Evolutionary conservation across 1,284 basidiomycete species (phyloP).

Genomic region (Quambalaria eucalypti): DNA sequence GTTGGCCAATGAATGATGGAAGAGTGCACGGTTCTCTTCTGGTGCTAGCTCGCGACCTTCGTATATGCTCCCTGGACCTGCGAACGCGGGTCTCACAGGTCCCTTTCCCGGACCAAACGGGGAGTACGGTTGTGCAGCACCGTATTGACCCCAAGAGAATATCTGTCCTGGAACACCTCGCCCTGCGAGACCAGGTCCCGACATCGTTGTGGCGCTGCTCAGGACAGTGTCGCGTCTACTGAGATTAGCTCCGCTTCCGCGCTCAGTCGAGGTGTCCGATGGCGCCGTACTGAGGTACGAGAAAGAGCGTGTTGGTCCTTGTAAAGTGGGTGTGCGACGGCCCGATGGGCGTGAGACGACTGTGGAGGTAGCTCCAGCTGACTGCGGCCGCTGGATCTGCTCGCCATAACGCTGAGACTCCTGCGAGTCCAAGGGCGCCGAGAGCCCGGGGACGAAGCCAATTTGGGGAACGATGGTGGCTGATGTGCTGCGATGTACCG

Average conservation of each 20-base stretch:
- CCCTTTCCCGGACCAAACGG: conserved; percentile 10
- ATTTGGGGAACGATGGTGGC: conserved; percentile 23
- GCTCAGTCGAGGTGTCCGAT: neutral
- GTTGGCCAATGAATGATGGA: conserved; percentile 12
- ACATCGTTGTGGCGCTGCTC: conserved; percentile 25
- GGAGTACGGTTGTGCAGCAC: conserved; percentile 18
- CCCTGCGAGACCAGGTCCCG: conserved; percentile 36
- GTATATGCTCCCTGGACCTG: conserved; percentile 31
- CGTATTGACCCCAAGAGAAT: conserved; percentile 29
- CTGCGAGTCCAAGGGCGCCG: conserved; percentile 1
- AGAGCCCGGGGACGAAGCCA: conserved; percentile 39
- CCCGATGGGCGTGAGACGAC: neutral
- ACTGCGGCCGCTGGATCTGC: neutral
- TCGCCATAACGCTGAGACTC: neutral
- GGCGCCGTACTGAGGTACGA: neutral
- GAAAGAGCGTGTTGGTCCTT: neutral
- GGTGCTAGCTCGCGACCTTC: conserved; percentile 19
- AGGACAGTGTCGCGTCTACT: conserved; percentile 32
- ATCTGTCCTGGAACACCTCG: conserved; percentile 36
- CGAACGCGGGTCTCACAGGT: conserved; percentile 23
- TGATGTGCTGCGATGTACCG: conserved; percentile 20
- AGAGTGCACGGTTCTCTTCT: conserved; percentile 22
- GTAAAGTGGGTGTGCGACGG: neutral
- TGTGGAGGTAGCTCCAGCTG: neutral
- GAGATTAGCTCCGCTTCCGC: conserved; percentile 8